Conservation (phyloP, 2,329 filamentous ascomycete genomes). For the Aspergillus fischeri region DNA sequence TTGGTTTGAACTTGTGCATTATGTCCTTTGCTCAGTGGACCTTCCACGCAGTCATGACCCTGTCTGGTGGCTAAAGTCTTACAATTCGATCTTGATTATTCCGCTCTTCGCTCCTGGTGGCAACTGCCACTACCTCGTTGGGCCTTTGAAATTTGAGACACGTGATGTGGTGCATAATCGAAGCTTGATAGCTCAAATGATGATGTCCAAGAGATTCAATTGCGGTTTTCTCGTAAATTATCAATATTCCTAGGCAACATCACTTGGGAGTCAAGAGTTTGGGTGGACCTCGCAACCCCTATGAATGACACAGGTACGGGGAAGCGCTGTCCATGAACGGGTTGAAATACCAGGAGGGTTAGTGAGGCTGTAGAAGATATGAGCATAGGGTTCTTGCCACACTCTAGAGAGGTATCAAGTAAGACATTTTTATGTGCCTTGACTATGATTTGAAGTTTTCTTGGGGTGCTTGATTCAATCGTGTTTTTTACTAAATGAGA, state of each 20-base stretch:
- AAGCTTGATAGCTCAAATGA: not conserved
- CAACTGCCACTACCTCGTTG: not conserved
- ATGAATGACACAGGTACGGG: not conserved
- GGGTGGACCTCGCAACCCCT: not conserved
- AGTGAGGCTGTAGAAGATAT: too few relatives aligned
- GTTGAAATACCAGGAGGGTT: not conserved
- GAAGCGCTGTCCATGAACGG: not conserved
- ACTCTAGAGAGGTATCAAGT: not conserved
- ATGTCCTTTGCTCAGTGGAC: constrained; percentile 8
- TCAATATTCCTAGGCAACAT: not conserved
- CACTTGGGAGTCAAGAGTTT: too few relatives aligned
- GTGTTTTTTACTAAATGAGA: too few relatives aligned
- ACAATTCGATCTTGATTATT: not conserved
- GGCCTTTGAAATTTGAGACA: not conserved
- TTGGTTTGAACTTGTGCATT: constrained; percentile 19
- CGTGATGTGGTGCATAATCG: not conserved
- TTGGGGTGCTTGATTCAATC: too few relatives aligned
- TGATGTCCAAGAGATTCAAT: not conserved
- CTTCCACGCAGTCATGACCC: constrained; percentile 3
- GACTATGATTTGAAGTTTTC: not conserved
- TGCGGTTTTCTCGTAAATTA: not conserved
- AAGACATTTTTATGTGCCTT: not conserved
- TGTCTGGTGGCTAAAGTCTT: constrained; percentile 14
- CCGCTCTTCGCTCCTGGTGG: not conserved
- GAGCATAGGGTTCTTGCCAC: not conserved